phyloP scores from a whole-genome alignment of 768 basidiomycete genomes.

The Agrocybe chaxingu region DNA sequence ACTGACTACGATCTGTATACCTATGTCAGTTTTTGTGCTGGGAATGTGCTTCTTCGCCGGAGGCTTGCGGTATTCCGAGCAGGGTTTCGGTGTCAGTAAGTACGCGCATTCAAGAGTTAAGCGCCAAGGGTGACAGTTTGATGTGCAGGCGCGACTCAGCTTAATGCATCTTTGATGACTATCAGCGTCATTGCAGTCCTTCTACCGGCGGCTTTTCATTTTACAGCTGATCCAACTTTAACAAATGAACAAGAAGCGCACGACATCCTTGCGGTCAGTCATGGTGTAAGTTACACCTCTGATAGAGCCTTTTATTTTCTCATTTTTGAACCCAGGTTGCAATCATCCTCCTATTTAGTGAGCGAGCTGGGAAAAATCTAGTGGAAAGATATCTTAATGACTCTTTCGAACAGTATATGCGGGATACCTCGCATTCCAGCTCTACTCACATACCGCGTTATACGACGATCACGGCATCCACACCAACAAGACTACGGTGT shows the following conservation, averaged over 20 bases:
- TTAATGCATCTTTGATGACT: slow-evolving; percentile 73
- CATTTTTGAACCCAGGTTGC: slow-evolving; percentile 55
- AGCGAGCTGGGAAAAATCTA: slow-evolving; percentile 19
- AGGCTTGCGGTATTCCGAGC: slow-evolving; percentile 73
- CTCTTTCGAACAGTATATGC: slow-evolving; percentile 48
- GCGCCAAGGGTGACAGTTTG: slow-evolving; percentile 1
- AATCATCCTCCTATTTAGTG: slow-evolving; percentile 74
- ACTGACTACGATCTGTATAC: slow-evolving; percentile 3
- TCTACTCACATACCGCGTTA: slow-evolving; percentile 70
- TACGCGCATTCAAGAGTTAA: slow-evolving; percentile 19
- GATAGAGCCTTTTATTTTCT: slow-evolving; percentile 43
- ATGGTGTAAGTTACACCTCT: slow-evolving; percentile 51
- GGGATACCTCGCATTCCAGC: slow-evolving; percentile 79
- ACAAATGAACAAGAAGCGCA: slow-evolving; percentile 24
- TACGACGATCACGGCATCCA: slow-evolving; percentile 53
- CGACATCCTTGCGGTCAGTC: slow-evolving; percentile 66
- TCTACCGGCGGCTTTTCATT: slow-evolving; percentile 78
- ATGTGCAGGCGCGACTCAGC: slow-evolving; percentile 49
- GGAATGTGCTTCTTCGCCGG: slow-evolving; percentile 93
- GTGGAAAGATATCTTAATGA: slow-evolving; percentile 13
- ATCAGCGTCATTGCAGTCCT: slow-evolving; percentile 79
- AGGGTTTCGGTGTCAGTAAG: slow-evolving; percentile 74
- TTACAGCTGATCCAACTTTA: slow-evolving; percentile 32
- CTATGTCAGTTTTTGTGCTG: slow-evolving; percentile 56
- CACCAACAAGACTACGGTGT: slow-evolving; percentile 30